phyloP scores from a whole-genome alignment of 306 rosid species.

The Geum urbanum region DNA sequence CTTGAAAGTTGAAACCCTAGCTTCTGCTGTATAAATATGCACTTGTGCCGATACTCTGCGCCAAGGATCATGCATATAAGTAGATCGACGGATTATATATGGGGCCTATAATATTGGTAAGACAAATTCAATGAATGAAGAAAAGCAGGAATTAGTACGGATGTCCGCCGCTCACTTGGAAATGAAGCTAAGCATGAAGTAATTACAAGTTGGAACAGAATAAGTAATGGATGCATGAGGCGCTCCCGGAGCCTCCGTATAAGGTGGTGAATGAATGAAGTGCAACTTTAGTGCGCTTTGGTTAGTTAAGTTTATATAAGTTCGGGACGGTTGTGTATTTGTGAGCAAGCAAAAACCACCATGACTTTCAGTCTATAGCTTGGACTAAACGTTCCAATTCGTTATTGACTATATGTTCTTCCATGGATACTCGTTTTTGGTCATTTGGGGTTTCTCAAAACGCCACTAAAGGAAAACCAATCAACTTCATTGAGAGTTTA shows the following conservation, averaged over 20 bases:
- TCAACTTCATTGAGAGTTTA: neutral
- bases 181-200: neutral
- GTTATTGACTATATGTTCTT: neutral
- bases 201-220: conserved; percentile 9
- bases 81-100: neutral
- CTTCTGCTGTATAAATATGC: neutral
- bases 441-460: neutral
- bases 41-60: neutral
- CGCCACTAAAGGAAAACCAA: neutral
- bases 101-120: neutral
- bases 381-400: neutral
- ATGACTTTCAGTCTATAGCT: neutral
- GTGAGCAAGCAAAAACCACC: neutral
- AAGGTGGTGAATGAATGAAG: conserved; percentile 22
- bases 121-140: neutral
- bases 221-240: conserved; percentile 4
- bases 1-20: neutral
- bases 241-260: conserved; percentile 13
- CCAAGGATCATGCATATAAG: neutral
- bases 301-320: neutral
- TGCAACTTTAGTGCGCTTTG: neutral
- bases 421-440: too few relatives aligned
- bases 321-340: neutral
- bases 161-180: conserved; percentile 5
- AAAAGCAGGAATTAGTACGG: neutral